Percentiles rank a stretch among this genome's conserved stretches.
Conservation (phyloP, 345 rosid genomes). For the Rhizophora mangle region DNA sequence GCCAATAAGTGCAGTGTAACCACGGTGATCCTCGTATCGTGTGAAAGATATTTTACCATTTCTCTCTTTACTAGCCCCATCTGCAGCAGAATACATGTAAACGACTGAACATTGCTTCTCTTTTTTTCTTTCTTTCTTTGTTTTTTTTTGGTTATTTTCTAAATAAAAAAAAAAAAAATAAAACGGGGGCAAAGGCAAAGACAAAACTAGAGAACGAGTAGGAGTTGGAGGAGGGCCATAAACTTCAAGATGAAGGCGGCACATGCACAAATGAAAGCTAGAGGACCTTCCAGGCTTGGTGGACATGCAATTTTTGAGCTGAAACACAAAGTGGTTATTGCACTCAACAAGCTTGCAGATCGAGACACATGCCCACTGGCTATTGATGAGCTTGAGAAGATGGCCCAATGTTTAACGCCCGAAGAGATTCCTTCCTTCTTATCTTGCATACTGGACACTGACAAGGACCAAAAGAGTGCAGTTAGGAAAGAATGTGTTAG, state of each 20-base stretch:
- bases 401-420: slow-evolving; percentile 50
- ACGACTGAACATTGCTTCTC: too few relatives aligned
- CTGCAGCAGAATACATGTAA: too few relatives aligned
- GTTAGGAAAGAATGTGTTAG: slow-evolving; percentile 73
- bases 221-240: not conserved
- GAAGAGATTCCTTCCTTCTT: slow-evolving; percentile 62
- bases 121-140: too few relatives aligned
- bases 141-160: too few relatives aligned
- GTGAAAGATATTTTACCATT: too few relatives aligned
- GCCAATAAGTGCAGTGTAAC: too few relatives aligned
- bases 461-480: slow-evolving; percentile 62
- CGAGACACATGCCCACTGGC: slow-evolving; percentile 83
- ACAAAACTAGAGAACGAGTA: not conserved
- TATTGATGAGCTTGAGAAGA: slow-evolving; percentile 73
- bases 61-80: too few relatives aligned
- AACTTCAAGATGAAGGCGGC: slow-evolving; percentile 39
- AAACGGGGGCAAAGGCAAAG: too few relatives aligned
- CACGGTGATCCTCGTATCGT: too few relatives aligned
- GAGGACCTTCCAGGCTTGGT: slow-evolving; percentile 44
- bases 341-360: slow-evolving; percentile 83
- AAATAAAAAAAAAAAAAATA: too few relatives aligned
- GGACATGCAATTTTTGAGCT: slow-evolving; percentile 56
- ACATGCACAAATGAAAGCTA: slow-evolving; percentile 34
- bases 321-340: slow-evolving; percentile 62
- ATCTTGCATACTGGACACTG: slow-evolving; percentile 76